Evolutionary conservation across 495 filamentous ascomycete species (phyloP).

Genomic region (Trichocladium uniseriatum): DNA sequence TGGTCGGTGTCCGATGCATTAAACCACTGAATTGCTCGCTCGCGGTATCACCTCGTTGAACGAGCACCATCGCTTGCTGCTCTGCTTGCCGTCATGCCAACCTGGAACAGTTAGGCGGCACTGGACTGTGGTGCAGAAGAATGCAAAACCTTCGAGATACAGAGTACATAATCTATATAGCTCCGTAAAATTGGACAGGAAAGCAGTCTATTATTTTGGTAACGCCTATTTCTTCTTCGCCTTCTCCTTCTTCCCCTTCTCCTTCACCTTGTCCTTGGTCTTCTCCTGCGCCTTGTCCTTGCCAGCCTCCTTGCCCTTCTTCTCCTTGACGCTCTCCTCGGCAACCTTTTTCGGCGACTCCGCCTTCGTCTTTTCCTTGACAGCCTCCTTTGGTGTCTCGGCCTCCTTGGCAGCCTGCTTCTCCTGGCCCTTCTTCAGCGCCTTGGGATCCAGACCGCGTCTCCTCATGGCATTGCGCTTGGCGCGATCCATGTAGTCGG

Average conservation of each 20-base stretch:
- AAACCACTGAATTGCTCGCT: no score
- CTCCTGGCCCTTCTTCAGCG: conserved; percentile 26
- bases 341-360: neutral
- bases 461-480: conserved; percentile 49
- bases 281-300: conserved; percentile 17
- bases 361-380: conserved; percentile 10
- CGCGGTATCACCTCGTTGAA: no score
- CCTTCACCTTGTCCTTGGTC: conserved; percentile 16
- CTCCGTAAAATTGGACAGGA: no score
- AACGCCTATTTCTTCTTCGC: conserved; percentile 10
- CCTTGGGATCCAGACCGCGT: conserved; percentile 45
- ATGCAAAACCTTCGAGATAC: no score
- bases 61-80: no score
- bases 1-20: no score
- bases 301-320: conserved; percentile 10
- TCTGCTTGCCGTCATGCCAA: no score
- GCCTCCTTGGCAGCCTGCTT: conserved; percentile 15
- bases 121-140: no score
- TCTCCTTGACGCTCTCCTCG: conserved; percentile 10
- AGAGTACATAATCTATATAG: no score
- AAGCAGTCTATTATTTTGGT: conserved; percentile 2
- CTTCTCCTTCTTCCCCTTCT: conserved; percentile 15
- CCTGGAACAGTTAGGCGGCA: no score
- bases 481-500: conserved; percentile 68
- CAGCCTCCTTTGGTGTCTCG: conserved; percentile 16